Base-by-base conservation (phyloP, 1,284 basidiomycete genomes). In the Tausonia pullulans region DNA sequence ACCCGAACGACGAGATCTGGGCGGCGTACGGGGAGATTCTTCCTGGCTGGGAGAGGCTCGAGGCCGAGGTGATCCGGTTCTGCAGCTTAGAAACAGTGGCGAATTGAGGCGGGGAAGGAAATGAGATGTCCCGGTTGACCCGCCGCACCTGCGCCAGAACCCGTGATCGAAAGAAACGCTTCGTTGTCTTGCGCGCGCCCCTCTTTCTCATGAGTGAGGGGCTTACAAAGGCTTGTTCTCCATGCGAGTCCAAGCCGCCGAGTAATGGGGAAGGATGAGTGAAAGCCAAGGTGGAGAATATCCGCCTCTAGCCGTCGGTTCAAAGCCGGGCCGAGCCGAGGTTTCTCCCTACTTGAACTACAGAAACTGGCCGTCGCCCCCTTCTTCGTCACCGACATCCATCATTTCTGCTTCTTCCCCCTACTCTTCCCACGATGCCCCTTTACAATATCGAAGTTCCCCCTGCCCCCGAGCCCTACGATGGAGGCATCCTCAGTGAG, bases 401-500 rank as follows among this genome's bases (percentile, higher is more conserved):
- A 5, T 8, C 52, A 54, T 54, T 39, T 6, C 52, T 5, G 9
- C 16, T 54, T 39, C 10, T 39, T 9, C 53, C 53, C 27, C 16
- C 16, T 40, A 40, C 5, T 16, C 10, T 14, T 43, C 54, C 43
- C 7, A 10, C 52, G 16, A 53, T 53, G 61, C 45, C 61, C n/a
- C 10, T 56, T 16, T 63, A 58, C 48, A 49, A 43, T 13, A 41
- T 63, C 51, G 6, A 58, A 52, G 57, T 63, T 4, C 62, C 62
- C 8, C 62, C 57, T 14, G 49, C 50, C 44, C 48, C 62, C 2
- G 41, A 27, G 11, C 62, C 62, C 51, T 63, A 63, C 51, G 4
- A 10, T 0, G 62, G 62, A 13, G 62, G 62, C 10, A 51, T 63
- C 9, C 62, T 63, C 49, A 49, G 62, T 63, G 40, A 48, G 62